Evolutionary conservation across 2,329 filamentous ascomycete genomes (phyloP), one percentile per base, ranked within the genome.

Genomic region (Myriangium duriaei): DNA sequence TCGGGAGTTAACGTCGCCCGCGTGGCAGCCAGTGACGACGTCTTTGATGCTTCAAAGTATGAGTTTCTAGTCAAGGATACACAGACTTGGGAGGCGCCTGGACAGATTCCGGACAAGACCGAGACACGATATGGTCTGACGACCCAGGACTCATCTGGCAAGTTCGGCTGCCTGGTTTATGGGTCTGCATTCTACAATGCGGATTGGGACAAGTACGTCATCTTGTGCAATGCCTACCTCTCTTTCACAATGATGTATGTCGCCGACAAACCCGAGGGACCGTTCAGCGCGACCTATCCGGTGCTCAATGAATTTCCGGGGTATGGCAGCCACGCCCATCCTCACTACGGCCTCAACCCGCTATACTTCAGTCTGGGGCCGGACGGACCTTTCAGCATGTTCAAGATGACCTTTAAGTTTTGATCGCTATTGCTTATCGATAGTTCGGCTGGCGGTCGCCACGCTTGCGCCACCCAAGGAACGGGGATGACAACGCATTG

Each of bases 321-420:
- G 4, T 41, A 41, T 15, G 39, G 39, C 1, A 26, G 34, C 11
- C 30, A 37, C 4, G 39, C 39, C 5, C 39, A 41, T 33, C 33
- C 33, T 11, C 10, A 21, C 15, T 41, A 30, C 16, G 26, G 24
- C 11, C 16, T 31, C 11, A 37, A 41, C 12, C 17, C 30, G 39
- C 19, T 41, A 5, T 41, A 38, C 34, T 38, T 41, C 11, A 37
- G 33, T 11, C 39, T 37, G 11, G 34, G 39, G 1, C 39, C 34
- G 7, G 36, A 33, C n/a, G 39, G 39, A 29, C 39, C 39, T 3
- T 31, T 41, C 29, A 37, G 37, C 14, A 17, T 38, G 28, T 41
- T 41, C 26, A 38, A 33, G 30, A 28, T 41, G 10, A 33, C 34
- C 9, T 41, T 41, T 34, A 15, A 41, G 3, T 38, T 26, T 26